Percentiles rank a stretch among this genome's conserved stretches.
Conservation (phyloP, 2,329 filamentous ascomycete genomes). For the Nigrospora osmanthi region DNA sequence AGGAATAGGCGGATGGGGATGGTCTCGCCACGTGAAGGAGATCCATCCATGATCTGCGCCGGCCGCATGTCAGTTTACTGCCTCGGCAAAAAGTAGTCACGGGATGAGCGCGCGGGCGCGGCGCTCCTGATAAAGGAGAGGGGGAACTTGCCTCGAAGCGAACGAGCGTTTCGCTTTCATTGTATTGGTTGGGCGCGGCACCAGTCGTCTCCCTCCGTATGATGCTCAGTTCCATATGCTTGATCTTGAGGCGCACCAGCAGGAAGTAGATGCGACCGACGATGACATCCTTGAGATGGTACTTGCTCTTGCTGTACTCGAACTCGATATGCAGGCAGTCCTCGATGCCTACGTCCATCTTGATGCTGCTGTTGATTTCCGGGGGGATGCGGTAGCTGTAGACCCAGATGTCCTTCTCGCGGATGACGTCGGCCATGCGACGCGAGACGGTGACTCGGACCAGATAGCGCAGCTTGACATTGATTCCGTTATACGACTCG, state of each 20-base stretch:
- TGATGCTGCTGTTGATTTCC: slow-evolving; percentile 97
- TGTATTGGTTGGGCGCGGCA: slow-evolving; percentile 96
- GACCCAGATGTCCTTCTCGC: slow-evolving; percentile 99
- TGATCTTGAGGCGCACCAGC: slow-evolving; percentile 94
- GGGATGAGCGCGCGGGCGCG: too few species aligned
- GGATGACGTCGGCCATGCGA: slow-evolving; percentile 94
- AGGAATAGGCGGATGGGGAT: slow-evolving; percentile 97
- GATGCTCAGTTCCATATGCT: slow-evolving; percentile 98
- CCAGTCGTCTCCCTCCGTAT: slow-evolving; percentile 96
- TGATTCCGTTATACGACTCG: slow-evolving; percentile 99
- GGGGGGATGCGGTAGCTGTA: slow-evolving; percentile 97
- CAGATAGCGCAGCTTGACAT: slow-evolving; percentile 98
- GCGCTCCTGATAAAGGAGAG: too few species aligned
- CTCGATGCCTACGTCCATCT: slow-evolving; percentile 99
- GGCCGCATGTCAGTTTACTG: slow-evolving; percentile 2
- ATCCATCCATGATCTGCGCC: slow-evolving; percentile 93
- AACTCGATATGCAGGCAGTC: slow-evolving; percentile 99
- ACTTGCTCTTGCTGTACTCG: slow-evolving; percentile 98
- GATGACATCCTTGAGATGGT: slow-evolving; percentile 98
- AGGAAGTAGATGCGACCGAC: slow-evolving; percentile 98
- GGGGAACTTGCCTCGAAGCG: slow-evolving; percentile 68
- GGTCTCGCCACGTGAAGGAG: slow-evolving; percentile 88
- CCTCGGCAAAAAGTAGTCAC: not conserved
- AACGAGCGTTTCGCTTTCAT: slow-evolving; percentile 96
- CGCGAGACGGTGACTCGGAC: slow-evolving; percentile 92